Percentiles rank a stretch among this genome's conserved stretches.
phyloP scores from a whole-genome alignment of 169 alveolate species.

The Plasmodium sp. region DNA sequence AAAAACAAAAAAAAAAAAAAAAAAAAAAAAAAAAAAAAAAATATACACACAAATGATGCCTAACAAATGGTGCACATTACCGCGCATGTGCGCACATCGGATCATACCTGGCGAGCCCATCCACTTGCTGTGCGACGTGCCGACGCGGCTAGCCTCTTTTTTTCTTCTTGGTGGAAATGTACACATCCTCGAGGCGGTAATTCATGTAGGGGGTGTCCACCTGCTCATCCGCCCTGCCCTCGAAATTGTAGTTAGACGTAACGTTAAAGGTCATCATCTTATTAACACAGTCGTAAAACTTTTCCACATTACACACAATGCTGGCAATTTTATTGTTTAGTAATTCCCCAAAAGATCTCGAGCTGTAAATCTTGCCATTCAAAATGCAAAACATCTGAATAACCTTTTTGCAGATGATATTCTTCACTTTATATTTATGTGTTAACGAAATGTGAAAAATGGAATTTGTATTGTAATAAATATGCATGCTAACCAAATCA shows the following conservation, averaged over 20 bases:
- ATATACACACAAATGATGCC: not conserved
- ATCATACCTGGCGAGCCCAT: not conserved
- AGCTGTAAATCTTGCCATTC: constrained; percentile 68
- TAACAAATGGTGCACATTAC: not conserved
- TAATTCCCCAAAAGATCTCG: constrained; percentile 62
- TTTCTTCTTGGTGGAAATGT: constrained; percentile 37
- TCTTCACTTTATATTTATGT: constrained; percentile 44
- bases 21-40: too few relatives aligned
- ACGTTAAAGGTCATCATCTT: constrained; percentile 53
- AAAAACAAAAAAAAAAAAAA: not conserved
- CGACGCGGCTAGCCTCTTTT: not conserved
- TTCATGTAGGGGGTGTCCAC: not conserved
- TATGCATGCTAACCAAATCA: constrained; percentile 41
- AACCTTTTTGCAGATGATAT: constrained; percentile 17
- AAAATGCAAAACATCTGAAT: constrained; percentile 57
- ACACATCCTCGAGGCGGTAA: constrained; percentile 30
- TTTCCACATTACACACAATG: constrained; percentile 58
- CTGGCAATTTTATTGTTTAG: constrained; percentile 50
- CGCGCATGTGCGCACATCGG: not conserved
- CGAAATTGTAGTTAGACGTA: constrained; percentile 66
- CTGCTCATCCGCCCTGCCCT: not conserved
- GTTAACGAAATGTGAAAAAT: constrained; percentile 48
- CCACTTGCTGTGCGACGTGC: not conserved
- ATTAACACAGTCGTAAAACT: constrained; percentile 46
- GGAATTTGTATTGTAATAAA: constrained; percentile 61